phyloP scores from a whole-genome alignment of 2,329 filamentous ascomycete genomes.

The Cercospora berteroae region DNA sequence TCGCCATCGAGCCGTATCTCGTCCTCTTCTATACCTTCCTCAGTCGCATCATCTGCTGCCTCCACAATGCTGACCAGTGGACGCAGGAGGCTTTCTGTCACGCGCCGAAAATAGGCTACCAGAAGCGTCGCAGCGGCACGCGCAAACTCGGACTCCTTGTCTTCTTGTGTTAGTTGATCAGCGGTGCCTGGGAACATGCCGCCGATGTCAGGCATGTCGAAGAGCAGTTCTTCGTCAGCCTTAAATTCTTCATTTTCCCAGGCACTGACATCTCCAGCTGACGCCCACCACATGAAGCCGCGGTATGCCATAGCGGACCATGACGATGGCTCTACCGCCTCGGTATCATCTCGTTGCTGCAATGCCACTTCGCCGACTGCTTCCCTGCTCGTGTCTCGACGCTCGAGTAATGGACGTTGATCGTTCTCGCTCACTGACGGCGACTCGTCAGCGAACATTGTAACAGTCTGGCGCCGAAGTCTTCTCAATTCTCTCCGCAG shows the following conservation, averaged over 20 bases:
- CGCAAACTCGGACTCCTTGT: slow-evolving; percentile 21
- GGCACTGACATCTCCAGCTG: slow-evolving; percentile 68
- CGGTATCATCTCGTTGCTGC: slow-evolving; percentile 28
- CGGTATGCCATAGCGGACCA: slow-evolving; percentile 75
- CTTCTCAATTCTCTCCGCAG: slow-evolving; percentile 49
- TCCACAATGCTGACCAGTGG: slow-evolving; percentile 63
- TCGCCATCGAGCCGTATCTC: slow-evolving; percentile 57
- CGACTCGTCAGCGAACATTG: slow-evolving; percentile 32
- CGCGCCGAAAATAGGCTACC: slow-evolving; percentile 77
- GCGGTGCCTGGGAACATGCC: slow-evolving; percentile 20
- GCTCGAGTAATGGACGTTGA: slow-evolving; percentile 24
- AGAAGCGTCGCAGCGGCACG: slow-evolving; percentile 61
- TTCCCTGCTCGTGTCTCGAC: slow-evolving; percentile 23
- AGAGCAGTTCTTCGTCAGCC: slow-evolving; percentile 47
- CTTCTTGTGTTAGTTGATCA: slow-evolving; percentile 12
- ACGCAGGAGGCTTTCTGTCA: slow-evolving; percentile 65
- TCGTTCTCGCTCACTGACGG: slow-evolving; percentile 9
- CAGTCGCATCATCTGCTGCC: slow-evolving; percentile 39
- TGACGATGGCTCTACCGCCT: slow-evolving; percentile 55
- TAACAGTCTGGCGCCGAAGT: slow-evolving; percentile 38
- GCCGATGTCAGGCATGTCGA: slow-evolving; percentile 41
- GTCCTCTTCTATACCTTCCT: slow-evolving; percentile 42
- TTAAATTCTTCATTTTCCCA: slow-evolving; percentile 56
- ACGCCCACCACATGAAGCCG: slow-evolving; percentile 89
- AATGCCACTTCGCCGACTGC: slow-evolving; percentile 21